phyloP scores from a whole-genome alignment of 352 stramenopile genomes.

The Globisporangium camurandrum region DNA sequence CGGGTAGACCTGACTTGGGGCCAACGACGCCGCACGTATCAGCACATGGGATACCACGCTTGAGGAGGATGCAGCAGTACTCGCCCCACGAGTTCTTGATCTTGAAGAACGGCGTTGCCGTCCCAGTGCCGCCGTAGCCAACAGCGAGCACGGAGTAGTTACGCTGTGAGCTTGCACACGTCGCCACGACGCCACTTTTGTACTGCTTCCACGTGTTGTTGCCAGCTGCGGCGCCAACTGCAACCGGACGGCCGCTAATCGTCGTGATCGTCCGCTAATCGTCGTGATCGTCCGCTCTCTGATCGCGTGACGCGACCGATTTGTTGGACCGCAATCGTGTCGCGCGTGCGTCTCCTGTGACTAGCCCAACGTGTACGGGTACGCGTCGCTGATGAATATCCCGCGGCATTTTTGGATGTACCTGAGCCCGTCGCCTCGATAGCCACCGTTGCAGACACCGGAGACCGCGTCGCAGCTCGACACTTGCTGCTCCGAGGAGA shows the following conservation, averaged over 20 bases:
- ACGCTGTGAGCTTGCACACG: constrained; percentile 79
- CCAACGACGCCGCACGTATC: constrained; percentile 53
- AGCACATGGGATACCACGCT: constrained; percentile 56
- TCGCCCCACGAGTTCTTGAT: constrained; percentile 99
- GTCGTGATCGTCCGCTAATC: constrained; percentile 84
- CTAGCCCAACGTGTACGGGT: constrained; percentile 73
- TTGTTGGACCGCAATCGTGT: constrained; percentile 28
- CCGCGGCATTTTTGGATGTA: constrained; percentile 82
- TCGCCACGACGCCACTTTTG: constrained; percentile 86
- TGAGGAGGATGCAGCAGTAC: constrained; percentile 90
- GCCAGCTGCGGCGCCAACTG: constrained; percentile 92
- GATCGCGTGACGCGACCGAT: constrained; percentile 62
- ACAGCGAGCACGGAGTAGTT: constrained; percentile 97
- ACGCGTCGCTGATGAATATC: constrained; percentile 65
- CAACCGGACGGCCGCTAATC: constrained; percentile 88
- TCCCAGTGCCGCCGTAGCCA: constrained; percentile 79
- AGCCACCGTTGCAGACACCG: constrained; percentile 87
- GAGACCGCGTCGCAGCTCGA: constrained; percentile 85
- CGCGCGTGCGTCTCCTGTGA: constrained; percentile 20
- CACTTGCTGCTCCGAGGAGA: constrained; percentile 91
- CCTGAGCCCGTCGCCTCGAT: constrained; percentile 77
- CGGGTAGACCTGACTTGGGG: constrained; percentile 51
- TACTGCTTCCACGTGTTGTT: constrained; percentile 97
- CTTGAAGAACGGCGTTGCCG: constrained; percentile 80
- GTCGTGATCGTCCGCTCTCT: constrained; percentile 69